Percentiles rank a stretch among this genome's conserved stretches.
phyloP scores from a whole-genome alignment of 2,329 filamentous ascomycete species.

The Cladophialophora yegresii region DNA sequence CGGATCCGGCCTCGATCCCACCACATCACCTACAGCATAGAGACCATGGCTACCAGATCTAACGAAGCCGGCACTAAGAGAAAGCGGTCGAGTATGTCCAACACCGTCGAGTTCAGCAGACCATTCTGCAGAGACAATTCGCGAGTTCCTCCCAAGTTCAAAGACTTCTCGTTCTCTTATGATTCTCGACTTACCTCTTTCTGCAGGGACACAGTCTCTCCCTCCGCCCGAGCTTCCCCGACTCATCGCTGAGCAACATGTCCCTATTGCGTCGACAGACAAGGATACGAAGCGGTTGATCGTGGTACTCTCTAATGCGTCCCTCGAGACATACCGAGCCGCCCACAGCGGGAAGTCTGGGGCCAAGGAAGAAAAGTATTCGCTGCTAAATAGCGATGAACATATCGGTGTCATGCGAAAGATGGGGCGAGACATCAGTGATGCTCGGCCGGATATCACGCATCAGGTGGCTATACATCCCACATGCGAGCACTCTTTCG shows the following conservation, averaged over 20 bases:
- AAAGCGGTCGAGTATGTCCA: slow-evolving; percentile 33
- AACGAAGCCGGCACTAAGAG: slow-evolving; percentile 26
- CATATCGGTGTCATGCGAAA: slow-evolving; percentile 99
- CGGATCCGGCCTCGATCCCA: neutral
- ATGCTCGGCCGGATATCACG: slow-evolving; percentile 95
- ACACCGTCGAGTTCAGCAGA: neutral
- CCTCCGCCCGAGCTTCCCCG: slow-evolving; percentile 88
- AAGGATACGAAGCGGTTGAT: slow-evolving; percentile 91
- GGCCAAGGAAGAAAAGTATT: slow-evolving; percentile 90
- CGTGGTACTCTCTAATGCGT: slow-evolving; percentile 94
- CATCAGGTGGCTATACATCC: slow-evolving; percentile 72
- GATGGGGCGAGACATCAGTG: slow-evolving; percentile 98
- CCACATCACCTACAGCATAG: neutral
- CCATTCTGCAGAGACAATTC: neutral
- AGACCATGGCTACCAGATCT: slow-evolving; percentile 14
- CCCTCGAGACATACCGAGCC: slow-evolving; percentile 95
- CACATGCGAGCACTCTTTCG: slow-evolving; percentile 20
- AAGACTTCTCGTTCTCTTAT: neutral
- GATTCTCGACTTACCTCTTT: slow-evolving; percentile 11
- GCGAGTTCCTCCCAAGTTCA: neutral
- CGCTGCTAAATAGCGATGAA: slow-evolving; percentile 95
- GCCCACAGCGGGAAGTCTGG: slow-evolving; percentile 68
- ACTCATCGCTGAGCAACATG: slow-evolving; percentile 88
- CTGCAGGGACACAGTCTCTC: slow-evolving; percentile 83
- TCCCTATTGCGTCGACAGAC: slow-evolving; percentile 78